Base-by-base conservation (phyloP, 2,329 filamentous ascomycete species). In the Fusarium avenaceum region DNA sequence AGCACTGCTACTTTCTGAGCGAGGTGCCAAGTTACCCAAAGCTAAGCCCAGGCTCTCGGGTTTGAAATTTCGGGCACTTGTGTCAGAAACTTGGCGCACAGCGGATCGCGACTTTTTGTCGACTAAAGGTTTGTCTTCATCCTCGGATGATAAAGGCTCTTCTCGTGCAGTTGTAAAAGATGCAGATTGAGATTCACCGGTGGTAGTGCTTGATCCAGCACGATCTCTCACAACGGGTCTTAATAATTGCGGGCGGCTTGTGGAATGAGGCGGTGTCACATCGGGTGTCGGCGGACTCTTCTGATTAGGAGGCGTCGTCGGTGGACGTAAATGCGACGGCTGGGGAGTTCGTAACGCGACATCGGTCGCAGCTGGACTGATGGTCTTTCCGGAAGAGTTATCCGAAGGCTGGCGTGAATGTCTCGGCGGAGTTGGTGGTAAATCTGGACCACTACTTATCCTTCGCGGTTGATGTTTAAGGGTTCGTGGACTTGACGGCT, bases 121-220 rank as follows among this genome's bases (percentile, higher is more conserved):
- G 13, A 81, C 68, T 5, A 82, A 82, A 15, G 80, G 79, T 56
- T 73, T 77, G 57, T 84, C 82, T 62, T 86, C 84, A 53, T 91
- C 89, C 30, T 88, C 87, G 20, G 90, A 90, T 2, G 87, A 87
- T 19, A 84, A 84, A 2, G 86, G 85, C 44, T 86, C 85, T 77
- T 94, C 91, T 39, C 82, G 84, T 6, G 91, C 91, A 4, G 92
- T 94, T 69, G 82, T 89, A 74, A 93, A 94, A 1, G 91, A 93
- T 53, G 90, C 89, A 22, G 89, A 85, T 39, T 85, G 85, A n/a
- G 86, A 89, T 52, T 87, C 89, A 2, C 82, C 83, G 8, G 84
- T 87, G 11, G 84, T 89, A 11, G 83, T 78, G 64, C 86, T 86
- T 32, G 85, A 86, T 22, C 78, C 77, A 39, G 80, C 77, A 33